A percentile compares a stretch with the other conserved stretches of the same genome.
phyloP scores from a whole-genome alignment of 2,329 filamentous ascomycete genomes.

The Emmonsiellopsis sp. region DNA sequence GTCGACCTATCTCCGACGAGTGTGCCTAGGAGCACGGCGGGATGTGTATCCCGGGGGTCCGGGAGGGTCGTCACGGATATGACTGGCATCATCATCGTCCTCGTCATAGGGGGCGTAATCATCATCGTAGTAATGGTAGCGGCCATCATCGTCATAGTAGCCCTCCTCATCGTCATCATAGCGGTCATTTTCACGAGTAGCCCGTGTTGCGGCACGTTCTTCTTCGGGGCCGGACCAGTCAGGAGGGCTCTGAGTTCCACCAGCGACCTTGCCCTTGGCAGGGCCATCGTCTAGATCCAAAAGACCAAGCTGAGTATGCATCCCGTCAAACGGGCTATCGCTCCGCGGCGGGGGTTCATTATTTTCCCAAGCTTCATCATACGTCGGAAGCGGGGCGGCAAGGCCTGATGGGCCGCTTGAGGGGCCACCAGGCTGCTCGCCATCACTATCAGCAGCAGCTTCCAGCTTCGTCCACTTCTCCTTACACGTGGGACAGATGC shows the following conservation, averaged over 20 bases:
- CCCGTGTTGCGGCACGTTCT: background rate
- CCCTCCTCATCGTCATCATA: background rate
- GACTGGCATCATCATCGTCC: background rate
- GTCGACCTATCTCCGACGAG: no score
- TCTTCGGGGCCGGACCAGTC: background rate
- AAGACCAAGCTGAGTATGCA: background rate
- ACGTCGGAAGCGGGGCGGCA: background rate
- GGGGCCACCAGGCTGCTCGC: background rate
- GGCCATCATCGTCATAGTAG: background rate
- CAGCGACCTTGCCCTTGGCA: conserved; percentile 4
- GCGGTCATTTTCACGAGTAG: background rate
- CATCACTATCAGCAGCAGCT: background rate
- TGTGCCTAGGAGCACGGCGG: no score
- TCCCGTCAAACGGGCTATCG: background rate
- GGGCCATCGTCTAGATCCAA: conserved; percentile 7
- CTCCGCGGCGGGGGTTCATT: background rate
- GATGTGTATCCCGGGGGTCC: no score
- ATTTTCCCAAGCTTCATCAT: background rate
- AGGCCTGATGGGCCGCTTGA: background rate
- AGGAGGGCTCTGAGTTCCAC: background rate
- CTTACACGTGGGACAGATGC: conserved; percentile 12
- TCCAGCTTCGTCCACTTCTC: conserved; percentile 13
- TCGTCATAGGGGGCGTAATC: background rate
- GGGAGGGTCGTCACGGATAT: no score
- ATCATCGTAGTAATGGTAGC: background rate